phyloP scores from a whole-genome alignment of 352 stramenopile genomes.

The Globisporangium emineosum region DNA sequence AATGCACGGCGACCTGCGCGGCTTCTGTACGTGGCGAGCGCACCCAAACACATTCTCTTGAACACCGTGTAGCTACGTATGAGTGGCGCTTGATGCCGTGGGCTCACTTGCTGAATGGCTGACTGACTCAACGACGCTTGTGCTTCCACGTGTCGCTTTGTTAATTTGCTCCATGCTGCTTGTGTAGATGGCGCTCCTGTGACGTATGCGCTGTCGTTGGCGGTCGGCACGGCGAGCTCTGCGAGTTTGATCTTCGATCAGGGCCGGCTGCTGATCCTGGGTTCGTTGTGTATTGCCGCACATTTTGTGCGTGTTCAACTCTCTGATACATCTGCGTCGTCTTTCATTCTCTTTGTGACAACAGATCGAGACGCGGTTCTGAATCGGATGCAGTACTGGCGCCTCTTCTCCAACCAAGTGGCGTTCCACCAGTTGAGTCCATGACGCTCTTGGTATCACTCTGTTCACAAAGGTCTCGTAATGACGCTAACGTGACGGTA shows the following conservation, averaged over 20 bases:
- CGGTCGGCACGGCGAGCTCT: constrained; percentile 60
- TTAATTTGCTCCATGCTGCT: not conserved
- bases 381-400: constrained; percentile 62
- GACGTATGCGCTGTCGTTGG: constrained; percentile 74
- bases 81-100: too few species aligned
- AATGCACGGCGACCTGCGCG: constrained; percentile 76
- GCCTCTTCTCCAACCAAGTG: constrained; percentile 63
- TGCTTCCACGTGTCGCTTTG: constrained; percentile 4
- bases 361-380: constrained; percentile 60
- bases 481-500: not conserved
- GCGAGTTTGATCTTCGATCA: constrained; percentile 64
- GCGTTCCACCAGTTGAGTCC: constrained; percentile 66
- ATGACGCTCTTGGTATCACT: not conserved
- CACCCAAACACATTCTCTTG: too few species aligned
- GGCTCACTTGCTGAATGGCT: too few species aligned
- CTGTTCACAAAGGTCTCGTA: not conserved
- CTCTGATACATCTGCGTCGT: not conserved
- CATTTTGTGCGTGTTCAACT: not conserved
- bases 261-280: constrained; percentile 42
- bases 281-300: constrained; percentile 17
- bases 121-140: not conserved
- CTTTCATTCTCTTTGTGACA: not conserved
- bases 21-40: constrained; percentile 61
- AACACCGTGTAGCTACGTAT: too few species aligned
- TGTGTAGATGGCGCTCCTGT: constrained; percentile 69